Percentiles rank a stretch among this genome's conserved stretches.
These are phyloP conservation scores for Alternaria postmessia DNA, from an alignment of 2,329 filamentous ascomycete genomes.

Conservation along the genomic window DNA sequence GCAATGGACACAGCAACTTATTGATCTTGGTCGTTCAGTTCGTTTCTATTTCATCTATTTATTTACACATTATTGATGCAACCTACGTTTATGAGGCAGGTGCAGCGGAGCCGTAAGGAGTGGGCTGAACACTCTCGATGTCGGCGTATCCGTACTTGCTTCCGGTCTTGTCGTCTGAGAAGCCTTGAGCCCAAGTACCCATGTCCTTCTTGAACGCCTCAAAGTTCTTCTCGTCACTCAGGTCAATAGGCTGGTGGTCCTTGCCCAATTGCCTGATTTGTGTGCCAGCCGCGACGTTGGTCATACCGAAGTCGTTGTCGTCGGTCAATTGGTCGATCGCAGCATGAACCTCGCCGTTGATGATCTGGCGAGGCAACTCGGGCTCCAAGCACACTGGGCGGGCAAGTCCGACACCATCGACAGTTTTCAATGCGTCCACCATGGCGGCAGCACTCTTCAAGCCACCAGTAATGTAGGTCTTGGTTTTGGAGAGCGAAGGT, in stretches of 20 bases:
- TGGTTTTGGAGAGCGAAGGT: slow-evolving; percentile 64
- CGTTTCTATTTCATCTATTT: background rate
- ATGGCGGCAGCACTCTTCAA: slow-evolving; percentile 65
- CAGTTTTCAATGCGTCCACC: slow-evolving; percentile 64
- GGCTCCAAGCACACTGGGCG: slow-evolving; percentile 63
- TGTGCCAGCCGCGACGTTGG: slow-evolving; percentile 57
- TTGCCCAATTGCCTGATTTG: slow-evolving; percentile 64
- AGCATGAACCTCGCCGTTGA: slow-evolving; percentile 53
- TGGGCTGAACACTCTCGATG: slow-evolving; percentile 45
- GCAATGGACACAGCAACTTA: background rate
- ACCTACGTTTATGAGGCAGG: background rate
- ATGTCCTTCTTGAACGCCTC: slow-evolving; percentile 60
- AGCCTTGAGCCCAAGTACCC: slow-evolving; percentile 53
- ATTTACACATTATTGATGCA: background rate
- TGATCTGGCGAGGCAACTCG: slow-evolving; percentile 55
- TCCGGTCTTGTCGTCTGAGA: slow-evolving; percentile 51
- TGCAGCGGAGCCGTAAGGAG: slow-evolving; percentile 48
- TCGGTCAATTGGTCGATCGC: slow-evolving; percentile 60
- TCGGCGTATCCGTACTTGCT: slow-evolving; percentile 58
- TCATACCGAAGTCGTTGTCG: slow-evolving; percentile 62
- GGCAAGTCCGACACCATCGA: slow-evolving; percentile 68
- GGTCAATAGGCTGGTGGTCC: slow-evolving; percentile 62
- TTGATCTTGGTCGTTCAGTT: background rate
- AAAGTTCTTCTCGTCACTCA: slow-evolving; percentile 58
- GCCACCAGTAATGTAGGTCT: slow-evolving; percentile 67